phyloP scores from a whole-genome alignment of 23 red algal genomes.

The Gracilaria gracilis region DNA sequence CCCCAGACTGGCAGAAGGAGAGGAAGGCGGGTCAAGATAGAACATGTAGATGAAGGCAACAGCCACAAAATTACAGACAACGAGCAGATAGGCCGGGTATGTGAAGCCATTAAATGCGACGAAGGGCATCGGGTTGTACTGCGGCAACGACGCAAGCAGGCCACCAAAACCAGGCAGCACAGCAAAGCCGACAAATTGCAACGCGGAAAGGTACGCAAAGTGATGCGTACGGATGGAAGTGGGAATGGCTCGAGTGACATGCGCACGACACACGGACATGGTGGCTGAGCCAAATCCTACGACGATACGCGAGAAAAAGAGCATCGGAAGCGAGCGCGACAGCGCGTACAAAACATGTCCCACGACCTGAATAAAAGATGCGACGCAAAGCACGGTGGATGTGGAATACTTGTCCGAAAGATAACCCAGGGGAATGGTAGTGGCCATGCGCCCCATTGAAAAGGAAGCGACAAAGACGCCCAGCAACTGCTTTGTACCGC shows the following conservation, averaged over 20 bases:
- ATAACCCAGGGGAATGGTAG: slow-evolving; percentile 90
- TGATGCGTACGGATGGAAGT: slow-evolving; percentile 73
- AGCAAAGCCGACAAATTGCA: slow-evolving; percentile 98
- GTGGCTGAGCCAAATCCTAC: slow-evolving; percentile 93
- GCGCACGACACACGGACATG: slow-evolving; percentile 91
- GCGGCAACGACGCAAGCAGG: slow-evolving; percentile 72
- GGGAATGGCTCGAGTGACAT: slow-evolving; percentile 76
- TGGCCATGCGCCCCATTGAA: slow-evolving; percentile 88
- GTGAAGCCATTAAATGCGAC: slow-evolving; percentile 77
- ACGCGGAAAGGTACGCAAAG: slow-evolving; percentile 89
- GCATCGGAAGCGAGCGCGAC: slow-evolving; percentile 38
- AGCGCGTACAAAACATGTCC: slow-evolving; percentile 87
- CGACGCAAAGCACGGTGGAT: slow-evolving; percentile 59
- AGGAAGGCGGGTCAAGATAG: slow-evolving; percentile 73
- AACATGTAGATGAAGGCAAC: slow-evolving; percentile 56
- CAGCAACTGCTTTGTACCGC: slow-evolving; percentile 72
- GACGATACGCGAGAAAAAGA: slow-evolving; percentile 79
- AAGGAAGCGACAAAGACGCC: slow-evolving; percentile 94
- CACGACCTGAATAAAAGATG: slow-evolving; percentile 68
- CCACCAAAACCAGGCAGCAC: slow-evolving; percentile 85
- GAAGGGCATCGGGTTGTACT: slow-evolving; percentile 17
- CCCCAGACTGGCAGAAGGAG: not conserved
- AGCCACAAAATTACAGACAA: slow-evolving; percentile 52
- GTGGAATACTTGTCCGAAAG: slow-evolving; percentile 80
- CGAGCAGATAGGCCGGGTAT: slow-evolving; percentile 83